A percentile compares a stretch with the other conserved stretches of the same genome.
phyloP scores from a whole-genome alignment of 108 stramenopile species.

The Poteriospumella lacustris region DNA sequence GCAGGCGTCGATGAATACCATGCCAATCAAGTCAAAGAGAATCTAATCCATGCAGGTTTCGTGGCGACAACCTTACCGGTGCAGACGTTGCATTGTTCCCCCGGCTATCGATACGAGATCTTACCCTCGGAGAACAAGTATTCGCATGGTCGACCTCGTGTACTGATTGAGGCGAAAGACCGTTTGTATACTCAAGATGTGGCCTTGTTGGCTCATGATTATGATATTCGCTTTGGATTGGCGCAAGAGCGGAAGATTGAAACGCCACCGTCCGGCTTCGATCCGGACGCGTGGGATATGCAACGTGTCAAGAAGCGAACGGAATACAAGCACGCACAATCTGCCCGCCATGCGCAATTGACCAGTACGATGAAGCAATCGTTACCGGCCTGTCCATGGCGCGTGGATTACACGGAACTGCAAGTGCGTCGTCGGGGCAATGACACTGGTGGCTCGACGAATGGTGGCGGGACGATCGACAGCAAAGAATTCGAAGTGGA shows the following conservation, averaged over 20 bases:
- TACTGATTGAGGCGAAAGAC: not conserved
- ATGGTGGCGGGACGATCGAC: not conserved
- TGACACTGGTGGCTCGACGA: not conserved
- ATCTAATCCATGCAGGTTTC: not conserved
- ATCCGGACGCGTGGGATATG: not conserved
- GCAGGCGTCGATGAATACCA: slow-evolving; percentile 4
- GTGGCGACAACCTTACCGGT: not conserved
- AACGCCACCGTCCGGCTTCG: not conserved
- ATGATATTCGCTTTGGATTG: slow-evolving; percentile 12
- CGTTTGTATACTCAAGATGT: not conserved
- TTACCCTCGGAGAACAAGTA: not conserved
- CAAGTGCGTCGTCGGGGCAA: not conserved
- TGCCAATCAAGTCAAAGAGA: slow-evolving; percentile 4
- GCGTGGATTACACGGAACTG: slow-evolving; percentile 13
- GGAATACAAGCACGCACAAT: not conserved
- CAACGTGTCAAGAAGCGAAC: not conserved
- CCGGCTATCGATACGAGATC: not conserved
- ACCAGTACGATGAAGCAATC: too few species aligned
- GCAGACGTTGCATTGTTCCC: not conserved
- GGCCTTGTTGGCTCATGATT: not conserved
- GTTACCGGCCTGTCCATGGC: not conserved
- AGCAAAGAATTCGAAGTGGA: not conserved
- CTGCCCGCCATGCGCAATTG: too few species aligned
- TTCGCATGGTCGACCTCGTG: not conserved
- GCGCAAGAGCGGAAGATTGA: not conserved